Base-by-base conservation (phyloP, 73 alveolate species). In the Strombidium stylifer region DNA sequence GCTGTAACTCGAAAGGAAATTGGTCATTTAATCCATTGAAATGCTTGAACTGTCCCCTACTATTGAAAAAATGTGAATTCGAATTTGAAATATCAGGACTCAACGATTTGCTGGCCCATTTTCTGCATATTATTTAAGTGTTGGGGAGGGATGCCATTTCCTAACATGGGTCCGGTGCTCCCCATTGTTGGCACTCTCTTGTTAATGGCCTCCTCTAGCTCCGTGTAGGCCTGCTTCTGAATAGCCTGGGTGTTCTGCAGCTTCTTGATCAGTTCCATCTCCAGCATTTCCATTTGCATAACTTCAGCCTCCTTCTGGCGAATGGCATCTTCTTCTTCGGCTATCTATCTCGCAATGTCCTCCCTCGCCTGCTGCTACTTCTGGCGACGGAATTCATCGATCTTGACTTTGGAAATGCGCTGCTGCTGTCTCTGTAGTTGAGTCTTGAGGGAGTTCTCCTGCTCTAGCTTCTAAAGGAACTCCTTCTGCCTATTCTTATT, bases 251-350 rank as follows among this genome's bases (percentile, higher is more conserved):
- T 80, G 45, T 80, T 70, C 41, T 80, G 82, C 7, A 80, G 81
- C 44, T 69, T 80, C 45, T 80, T 60, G 11, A 80, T 80, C n/a
- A 80, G 64, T 76, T 80, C 91, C 81, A 80, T 67, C 39, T 80
- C 91, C 6, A 65, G 68, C 85, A 65, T 60, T 31, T 80, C 91
- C 82, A 80, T 42, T 48, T 72, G 68, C 87, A 74, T 74, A 25
- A 74, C 87, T 45, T 74, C 87, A 24, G 61, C 25, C 41, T 74
- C 87, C 49, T 64, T 62, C 15, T 28, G 31, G 56, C 53, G 48
- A 0, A 50, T 62, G 18, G 36, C 46, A 20, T 44, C 52, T 19
- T 59, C 74, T 35, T 74, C 87, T 28, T 74, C 74, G 1, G 64
- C 69, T 3, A 74, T 74, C 11, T 68, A 21, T 34, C 24, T 37